phyloP scores from a whole-genome alignment of 768 basidiomycete genomes.

The Leucocoprinus birnbaumii region DNA sequence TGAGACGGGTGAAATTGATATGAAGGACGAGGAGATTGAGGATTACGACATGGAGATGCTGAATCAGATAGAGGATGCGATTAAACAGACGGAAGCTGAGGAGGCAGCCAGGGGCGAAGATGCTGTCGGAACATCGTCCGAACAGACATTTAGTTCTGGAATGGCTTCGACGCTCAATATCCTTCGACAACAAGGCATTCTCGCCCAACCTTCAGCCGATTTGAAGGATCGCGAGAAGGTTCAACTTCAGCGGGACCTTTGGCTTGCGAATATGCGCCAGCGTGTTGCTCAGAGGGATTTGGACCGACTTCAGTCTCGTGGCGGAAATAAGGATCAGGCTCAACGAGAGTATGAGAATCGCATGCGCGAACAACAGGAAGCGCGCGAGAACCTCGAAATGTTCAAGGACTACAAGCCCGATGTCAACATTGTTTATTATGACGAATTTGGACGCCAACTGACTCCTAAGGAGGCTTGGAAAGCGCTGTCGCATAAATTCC shows the following conservation, averaged over 20 bases:
- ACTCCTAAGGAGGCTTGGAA: conserved; percentile 99
- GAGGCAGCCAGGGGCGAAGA: conserved; percentile 25
- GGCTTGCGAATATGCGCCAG: conserved; percentile 84
- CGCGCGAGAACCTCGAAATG: conserved; percentile 71
- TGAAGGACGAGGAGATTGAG: conserved; percentile 78
- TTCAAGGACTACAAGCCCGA: conserved; percentile 97
- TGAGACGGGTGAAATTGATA: conserved; percentile 76
- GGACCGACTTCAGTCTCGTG: conserved; percentile 73
- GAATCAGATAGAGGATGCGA: conserved; percentile 68
- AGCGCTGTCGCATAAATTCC: conserved; percentile 95
- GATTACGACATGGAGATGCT: conserved; percentile 73
- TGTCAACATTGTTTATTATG: conserved; percentile 93
- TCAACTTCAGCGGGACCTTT: conserved; percentile 83
- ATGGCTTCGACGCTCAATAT: conserved; percentile 88
- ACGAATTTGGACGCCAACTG: conserved; percentile 87
- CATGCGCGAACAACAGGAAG: conserved; percentile 87
- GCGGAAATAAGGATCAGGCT: conserved; percentile 86
- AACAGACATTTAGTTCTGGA: conserved; percentile 79
- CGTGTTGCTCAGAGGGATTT: conserved; percentile 76
- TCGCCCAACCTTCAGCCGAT: conserved; percentile 63
- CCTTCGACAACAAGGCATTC: conserved; percentile 88
- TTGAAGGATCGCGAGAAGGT: conserved; percentile 73
- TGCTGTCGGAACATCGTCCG: conserved; percentile 62
- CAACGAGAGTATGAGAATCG: conserved; percentile 95
- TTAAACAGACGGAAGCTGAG: conserved; percentile 62